Conservation (phyloP, 371 early-diverging fungal species). For the Rhizopus arrhizus region DNA sequence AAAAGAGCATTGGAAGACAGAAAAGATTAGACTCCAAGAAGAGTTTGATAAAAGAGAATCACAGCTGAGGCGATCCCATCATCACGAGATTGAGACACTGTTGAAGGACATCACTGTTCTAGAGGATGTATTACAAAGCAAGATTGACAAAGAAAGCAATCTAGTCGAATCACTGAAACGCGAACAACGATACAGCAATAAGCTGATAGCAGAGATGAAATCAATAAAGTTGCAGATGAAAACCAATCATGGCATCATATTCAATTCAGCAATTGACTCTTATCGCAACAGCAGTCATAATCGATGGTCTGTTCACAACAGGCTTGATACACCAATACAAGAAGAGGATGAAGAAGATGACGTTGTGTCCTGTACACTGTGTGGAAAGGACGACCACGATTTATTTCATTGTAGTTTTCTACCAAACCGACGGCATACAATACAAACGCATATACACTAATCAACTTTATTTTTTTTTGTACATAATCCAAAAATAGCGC, state of each 20-base stretch:
- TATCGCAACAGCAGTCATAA: constrained; percentile 1
- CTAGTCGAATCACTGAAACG: constrained; percentile 1
- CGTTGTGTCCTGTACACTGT: constrained; percentile 16
- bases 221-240: constrained; percentile 15
- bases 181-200: constrained; percentile 13
- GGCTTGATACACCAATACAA: constrained; percentile 26
- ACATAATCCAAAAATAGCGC: too few relatives aligned
- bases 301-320: background rate
- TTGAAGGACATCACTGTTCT: constrained; percentile 19
- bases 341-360: constrained; percentile 18
- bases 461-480: background rate
- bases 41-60: constrained; percentile 1
- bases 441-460: constrained; percentile 1
- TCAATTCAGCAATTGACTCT: background rate
- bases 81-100: constrained; percentile 11
- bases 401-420: constrained; percentile 23
- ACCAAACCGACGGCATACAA: constrained; percentile 1
- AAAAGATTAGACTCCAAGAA: constrained; percentile 11
- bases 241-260: background rate
- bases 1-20: constrained; percentile 14
- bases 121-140: constrained; percentile 21
- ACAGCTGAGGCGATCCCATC: constrained; percentile 10
- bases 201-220: constrained; percentile 17
- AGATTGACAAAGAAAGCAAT: constrained; percentile 17
- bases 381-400: constrained; percentile 23